These are phyloP conservation scores for Barbarea vulgaris DNA, from an alignment of 345 rosid species.

Conservation along the genomic window DNA sequence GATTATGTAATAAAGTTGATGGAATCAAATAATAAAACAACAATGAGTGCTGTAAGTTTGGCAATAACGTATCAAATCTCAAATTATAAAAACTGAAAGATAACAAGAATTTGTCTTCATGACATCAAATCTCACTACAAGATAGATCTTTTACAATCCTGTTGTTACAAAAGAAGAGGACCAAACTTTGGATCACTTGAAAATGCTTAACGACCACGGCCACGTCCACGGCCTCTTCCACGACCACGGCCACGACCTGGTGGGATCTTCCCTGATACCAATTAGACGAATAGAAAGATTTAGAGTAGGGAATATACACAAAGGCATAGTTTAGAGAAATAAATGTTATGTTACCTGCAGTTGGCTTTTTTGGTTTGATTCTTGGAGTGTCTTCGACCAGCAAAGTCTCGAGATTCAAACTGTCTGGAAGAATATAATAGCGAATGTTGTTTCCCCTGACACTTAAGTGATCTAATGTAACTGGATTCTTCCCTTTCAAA, in stretches of 20 bases:
- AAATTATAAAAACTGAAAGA: conserved; percentile 14
- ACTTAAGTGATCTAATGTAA: conserved; percentile 87
- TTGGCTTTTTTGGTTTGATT: conserved; percentile 94
- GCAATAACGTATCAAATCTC: conserved; percentile 18
- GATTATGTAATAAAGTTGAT: background rate
- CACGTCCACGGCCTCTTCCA: conserved; percentile 92
- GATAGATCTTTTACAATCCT: conserved; percentile 32
- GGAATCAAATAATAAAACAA: background rate
- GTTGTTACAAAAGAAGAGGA: conserved; percentile 12
- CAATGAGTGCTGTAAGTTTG: background rate
- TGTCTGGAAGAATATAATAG: conserved; percentile 96
- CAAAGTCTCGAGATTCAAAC: conserved; percentile 95
- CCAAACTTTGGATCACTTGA: conserved; percentile 6
- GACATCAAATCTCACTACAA: conserved; percentile 31
- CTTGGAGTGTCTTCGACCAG: conserved; percentile 94
- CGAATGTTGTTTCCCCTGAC: conserved; percentile 98
- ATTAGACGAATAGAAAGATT: conserved; percentile 19
- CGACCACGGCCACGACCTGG: conserved; percentile 87
- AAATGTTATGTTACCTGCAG: conserved; percentile 64
- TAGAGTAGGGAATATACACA: background rate
- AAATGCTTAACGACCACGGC: conserved; percentile 67
- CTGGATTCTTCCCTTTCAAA: conserved; percentile 93
- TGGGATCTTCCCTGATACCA: conserved; percentile 60
- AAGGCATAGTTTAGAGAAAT: background rate
- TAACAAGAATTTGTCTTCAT: conserved; percentile 17